These are phyloP conservation scores for Peronospora tabacina DNA, from an alignment of 352 stramenopile species.

Conservation along the genomic window DNA sequence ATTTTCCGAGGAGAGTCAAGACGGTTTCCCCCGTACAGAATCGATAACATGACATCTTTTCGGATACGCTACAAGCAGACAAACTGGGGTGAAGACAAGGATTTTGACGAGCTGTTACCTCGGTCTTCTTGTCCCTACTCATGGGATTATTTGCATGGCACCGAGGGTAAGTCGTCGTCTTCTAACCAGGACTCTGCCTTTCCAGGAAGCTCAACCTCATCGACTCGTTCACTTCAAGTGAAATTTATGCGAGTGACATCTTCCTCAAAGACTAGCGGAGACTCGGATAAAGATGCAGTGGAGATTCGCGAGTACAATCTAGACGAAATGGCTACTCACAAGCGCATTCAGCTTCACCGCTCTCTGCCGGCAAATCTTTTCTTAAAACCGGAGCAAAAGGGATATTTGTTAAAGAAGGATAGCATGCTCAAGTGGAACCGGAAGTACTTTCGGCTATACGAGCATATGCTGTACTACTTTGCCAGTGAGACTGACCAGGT, in stretches of 20 bases:
- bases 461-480: constrained; percentile 88
- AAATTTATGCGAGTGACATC: constrained; percentile 84
- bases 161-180: constrained; percentile 49
- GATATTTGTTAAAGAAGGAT: constrained; percentile 81
- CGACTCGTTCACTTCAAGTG: constrained; percentile 67
- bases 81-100: constrained; percentile 58
- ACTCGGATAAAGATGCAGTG: constrained; percentile 72
- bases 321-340: constrained; percentile 78
- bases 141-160: constrained; percentile 75
- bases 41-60: constrained; percentile 89
- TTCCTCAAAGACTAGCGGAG: constrained; percentile 32
- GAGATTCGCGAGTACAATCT: constrained; percentile 86
- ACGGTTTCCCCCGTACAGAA: constrained; percentile 84
- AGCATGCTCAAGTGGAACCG: constrained; percentile 87
- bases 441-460: constrained; percentile 83
- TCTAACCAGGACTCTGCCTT: constrained; percentile 65
- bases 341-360: constrained; percentile 71
- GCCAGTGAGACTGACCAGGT: constrained; percentile 78
- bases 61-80: constrained; percentile 82
- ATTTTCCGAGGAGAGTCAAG: constrained; percentile 82
- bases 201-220: constrained; percentile 43
- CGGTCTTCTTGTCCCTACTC: constrained; percentile 76
- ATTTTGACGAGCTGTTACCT: constrained; percentile 71
- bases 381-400: constrained; percentile 65
- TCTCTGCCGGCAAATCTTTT: constrained; percentile 80